These are phyloP conservation scores for Canna indica DNA, from an alignment of 176 grass and related monocot species.

Conservation along the genomic window DNA sequence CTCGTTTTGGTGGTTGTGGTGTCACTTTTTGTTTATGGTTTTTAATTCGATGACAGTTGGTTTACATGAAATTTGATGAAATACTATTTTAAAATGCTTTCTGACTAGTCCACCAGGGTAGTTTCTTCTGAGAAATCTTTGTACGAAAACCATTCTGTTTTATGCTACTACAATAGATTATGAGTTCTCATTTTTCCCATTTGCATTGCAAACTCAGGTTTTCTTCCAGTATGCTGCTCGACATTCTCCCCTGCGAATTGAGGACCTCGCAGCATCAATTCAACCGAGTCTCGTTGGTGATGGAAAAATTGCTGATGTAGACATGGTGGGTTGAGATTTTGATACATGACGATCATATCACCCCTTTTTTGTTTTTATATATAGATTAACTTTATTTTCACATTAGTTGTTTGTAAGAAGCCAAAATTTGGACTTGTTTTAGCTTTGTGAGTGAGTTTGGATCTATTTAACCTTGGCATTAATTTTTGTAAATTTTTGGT, in stretches of 20 bases:
- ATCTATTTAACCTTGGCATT: too few species aligned
- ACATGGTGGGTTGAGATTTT: constrained; percentile 56
- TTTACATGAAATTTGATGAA: too few species aligned
- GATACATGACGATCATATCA: not conserved
- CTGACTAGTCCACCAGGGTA: not conserved
- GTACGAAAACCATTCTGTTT: not conserved
- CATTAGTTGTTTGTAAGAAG: too few species aligned
- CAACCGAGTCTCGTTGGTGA: constrained; percentile 40
- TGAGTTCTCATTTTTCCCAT: constrained; percentile 8
- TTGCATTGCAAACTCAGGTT: constrained; percentile 34
- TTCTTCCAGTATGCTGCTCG: constrained; percentile 92
- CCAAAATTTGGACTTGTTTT: too few species aligned
- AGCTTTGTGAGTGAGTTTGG: too few species aligned
- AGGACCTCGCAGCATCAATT: constrained; percentile 60
- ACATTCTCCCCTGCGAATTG: constrained; percentile 60
- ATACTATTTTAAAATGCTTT: not conserved
- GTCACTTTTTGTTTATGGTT: too few species aligned
- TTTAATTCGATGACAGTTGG: too few species aligned
- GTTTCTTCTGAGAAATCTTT: not conserved
- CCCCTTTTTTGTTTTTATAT: constrained; percentile 11
- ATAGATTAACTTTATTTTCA: too few species aligned
- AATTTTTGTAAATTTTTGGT: too few species aligned
- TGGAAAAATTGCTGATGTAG: constrained; percentile 46
- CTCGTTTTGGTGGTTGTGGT: too few species aligned
- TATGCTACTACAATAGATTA: constrained; percentile 11